phyloP scores from a whole-genome alignment of 2,329 filamentous ascomycete species.

The Ilyonectria sp. region DNA sequence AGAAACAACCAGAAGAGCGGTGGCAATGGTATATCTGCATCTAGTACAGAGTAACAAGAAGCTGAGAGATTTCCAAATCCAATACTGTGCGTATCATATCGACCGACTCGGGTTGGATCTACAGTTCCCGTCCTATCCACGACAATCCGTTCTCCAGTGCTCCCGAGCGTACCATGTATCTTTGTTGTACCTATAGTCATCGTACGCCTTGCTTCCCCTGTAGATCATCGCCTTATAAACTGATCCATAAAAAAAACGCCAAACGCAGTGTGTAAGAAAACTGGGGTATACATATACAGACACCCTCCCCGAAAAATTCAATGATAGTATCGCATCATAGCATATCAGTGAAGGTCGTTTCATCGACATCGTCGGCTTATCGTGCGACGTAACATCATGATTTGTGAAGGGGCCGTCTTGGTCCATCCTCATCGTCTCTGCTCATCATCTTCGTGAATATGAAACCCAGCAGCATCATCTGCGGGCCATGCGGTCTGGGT shows the following conservation, averaged over 20 bases:
- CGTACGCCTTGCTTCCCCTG: slow-evolving; percentile 21
- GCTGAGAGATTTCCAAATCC: slow-evolving; percentile 24
- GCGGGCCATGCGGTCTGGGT: slow-evolving; percentile 61
- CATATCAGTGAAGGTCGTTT: slow-evolving; percentile 10
- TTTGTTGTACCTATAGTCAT: slow-evolving; percentile 5
- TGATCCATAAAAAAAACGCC: slow-evolving; percentile 22
- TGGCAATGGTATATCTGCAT: slow-evolving; percentile 26
- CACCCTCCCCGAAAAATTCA: neutral
- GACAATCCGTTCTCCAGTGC: slow-evolving; percentile 1
- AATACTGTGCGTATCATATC: slow-evolving; percentile 10
- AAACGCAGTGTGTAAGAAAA: slow-evolving; percentile 15
- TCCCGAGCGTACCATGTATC: slow-evolving; percentile 6
- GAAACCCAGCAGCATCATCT: slow-evolving; percentile 51
- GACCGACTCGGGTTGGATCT: slow-evolving; percentile 1
- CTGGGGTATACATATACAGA: slow-evolving; percentile 5
- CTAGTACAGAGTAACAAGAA: slow-evolving; percentile 29
- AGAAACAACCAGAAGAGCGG: slow-evolving; percentile 11
- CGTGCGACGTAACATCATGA: slow-evolving; percentile 1
- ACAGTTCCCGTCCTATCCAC: slow-evolving; percentile 1
- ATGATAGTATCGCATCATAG: slow-evolving; percentile 5
- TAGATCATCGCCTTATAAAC: slow-evolving; percentile 24
- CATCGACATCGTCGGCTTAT: slow-evolving; percentile 13
- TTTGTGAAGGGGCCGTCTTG: slow-evolving; percentile 1
- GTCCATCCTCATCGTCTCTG: slow-evolving; percentile 36
- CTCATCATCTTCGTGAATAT: slow-evolving; percentile 59